These are phyloP conservation scores for Aspergillus flavus DNA, from an alignment of 2,329 filamentous ascomycete species.

Conservation along the genomic window DNA sequence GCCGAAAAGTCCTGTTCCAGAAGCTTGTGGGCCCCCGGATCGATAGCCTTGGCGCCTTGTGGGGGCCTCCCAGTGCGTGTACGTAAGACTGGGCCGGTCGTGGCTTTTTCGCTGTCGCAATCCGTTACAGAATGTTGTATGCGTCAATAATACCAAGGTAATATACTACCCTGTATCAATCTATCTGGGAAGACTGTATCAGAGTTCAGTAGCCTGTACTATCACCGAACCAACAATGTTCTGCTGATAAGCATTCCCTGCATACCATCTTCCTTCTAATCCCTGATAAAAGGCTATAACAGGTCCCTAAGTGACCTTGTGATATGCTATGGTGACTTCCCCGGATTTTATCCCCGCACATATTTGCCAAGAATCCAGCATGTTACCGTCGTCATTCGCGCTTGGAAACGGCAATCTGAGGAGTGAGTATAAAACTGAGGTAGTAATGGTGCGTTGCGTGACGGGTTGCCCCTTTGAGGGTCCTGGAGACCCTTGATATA, in stretches of 20 bases:
- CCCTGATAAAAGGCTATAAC: background rate
- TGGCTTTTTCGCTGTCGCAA: constrained; percentile 10
- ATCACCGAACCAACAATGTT: constrained; percentile 2
- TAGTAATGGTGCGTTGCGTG: background rate
- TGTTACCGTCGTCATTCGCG: constrained; percentile 6
- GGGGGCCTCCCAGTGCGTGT: constrained; percentile 22
- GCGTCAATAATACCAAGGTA: background rate
- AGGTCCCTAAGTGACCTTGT: background rate
- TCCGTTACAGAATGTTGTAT: background rate
- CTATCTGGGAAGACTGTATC: background rate
- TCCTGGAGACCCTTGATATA: background rate
- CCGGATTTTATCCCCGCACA: constrained; percentile 12
- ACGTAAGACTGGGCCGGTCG: background rate
- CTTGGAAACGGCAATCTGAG: background rate
- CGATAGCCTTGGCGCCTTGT: constrained; percentile 25
- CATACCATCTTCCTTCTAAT: background rate
- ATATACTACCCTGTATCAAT: constrained; percentile 5
- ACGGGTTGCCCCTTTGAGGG: background rate
- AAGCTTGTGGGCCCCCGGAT: constrained; percentile 28
- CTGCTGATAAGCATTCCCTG: constrained; percentile 14
- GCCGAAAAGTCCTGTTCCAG: constrained; percentile 22
- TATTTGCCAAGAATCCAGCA: constrained; percentile 12
- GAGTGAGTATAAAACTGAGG: background rate
- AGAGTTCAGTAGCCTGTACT: background rate
- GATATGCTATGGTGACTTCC: constrained; percentile 6